Base-by-base conservation (phyloP, 2,329 filamentous ascomycete genomes). In the Grosmannia clavigera region DNA sequence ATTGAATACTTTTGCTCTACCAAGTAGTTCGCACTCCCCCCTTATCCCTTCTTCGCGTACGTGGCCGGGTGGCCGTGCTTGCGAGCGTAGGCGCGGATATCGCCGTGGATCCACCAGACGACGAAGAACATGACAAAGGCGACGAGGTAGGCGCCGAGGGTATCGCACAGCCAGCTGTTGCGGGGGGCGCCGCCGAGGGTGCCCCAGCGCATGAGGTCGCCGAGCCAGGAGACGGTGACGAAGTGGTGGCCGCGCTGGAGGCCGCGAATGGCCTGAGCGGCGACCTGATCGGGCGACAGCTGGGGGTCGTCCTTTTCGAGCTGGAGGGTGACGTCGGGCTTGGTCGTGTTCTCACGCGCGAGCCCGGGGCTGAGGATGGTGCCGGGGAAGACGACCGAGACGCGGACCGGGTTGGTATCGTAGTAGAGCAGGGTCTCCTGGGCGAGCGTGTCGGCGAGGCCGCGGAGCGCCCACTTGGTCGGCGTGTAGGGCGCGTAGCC, bases 371-470 rank as follows among this genome's bases (percentile, higher is more conserved):
- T 86, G 16, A 84, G 78, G 64, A 99, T 97, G 3, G 87, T 90
- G 58, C 88, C 92, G 0, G 94, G 94, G 67, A 85, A 88, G 14
- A 97, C 83, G 51, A 90, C 81, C 68, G 95, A 90, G 25, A 96
- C 78, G 66, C 87, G 83, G 59, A 97, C 85, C 2, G 71, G 71
- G 55, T 70, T 67, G 9, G 64, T 64, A 52, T 86, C 82, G 58
- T 92, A 91, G 76, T 97, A 99, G 58, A 96, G 76, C 67, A 90
- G 78, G 52, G 95, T 76, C 74, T 99, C 94, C 69, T 92, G 89
- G 27, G 83, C 84, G 57, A 99, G 77, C 0, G 85, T 86, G 70
- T 99, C 94, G 59, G 88, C 87, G 16, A 99, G 78, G 19, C 84
- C 86, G 61, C 90, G 85, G 65, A 99, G 78, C 1, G 94, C 94